Evolutionary conservation across 345 rosid genomes (phyloP), one percentile per base, ranked within the genome.

Genomic region (Arabidopsis suecica): DNA sequence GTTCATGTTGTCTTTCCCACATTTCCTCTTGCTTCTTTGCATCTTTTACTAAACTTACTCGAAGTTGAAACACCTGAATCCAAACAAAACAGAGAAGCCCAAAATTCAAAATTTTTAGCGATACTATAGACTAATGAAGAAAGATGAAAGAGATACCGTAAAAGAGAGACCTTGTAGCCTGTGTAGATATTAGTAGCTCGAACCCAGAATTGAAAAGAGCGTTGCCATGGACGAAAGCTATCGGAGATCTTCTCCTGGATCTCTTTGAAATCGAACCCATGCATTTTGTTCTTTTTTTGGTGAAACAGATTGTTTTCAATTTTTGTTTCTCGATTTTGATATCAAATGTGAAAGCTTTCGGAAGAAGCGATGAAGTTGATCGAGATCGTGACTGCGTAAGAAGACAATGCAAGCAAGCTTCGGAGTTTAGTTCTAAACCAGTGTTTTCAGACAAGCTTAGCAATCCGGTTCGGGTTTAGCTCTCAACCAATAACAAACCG

Each of bases 171-270:
- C 98, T 91, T 93, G 83, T 91, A 93, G 70, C 96, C 96, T n/a
- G 94, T 73, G 69, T 93, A 93, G 79, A 93, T 86, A 65, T 89
- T 82, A 40, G 78, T 85, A 9, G 93, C 88, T 62, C 94, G 97
- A 75, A 84, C 87, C 97, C 97, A 93, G 87, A 91, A 91, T 79
- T 89, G 94, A 80, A 91, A 85, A 18, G 98, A 89, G n/a, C 98
- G 97, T 38, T 89, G 88, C 94, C 88, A 89, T 23, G 97, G 98
- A 68, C 86, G 85, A 45, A 89, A 74, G 6, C 81, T 83, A 67
- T 78, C 65, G 9, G 89, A 82, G 71, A 93, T 75, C 78, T 83
- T 87, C 56, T 88, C 88, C 41, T 85, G 89, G 68, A 87, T 67
- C 75, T 78, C 91, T 58, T 81, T 83, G 76, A 89, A 83, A 72